Base-by-base conservation (phyloP, 352 stramenopile genomes). In the Phytophthora multivora region DNA sequence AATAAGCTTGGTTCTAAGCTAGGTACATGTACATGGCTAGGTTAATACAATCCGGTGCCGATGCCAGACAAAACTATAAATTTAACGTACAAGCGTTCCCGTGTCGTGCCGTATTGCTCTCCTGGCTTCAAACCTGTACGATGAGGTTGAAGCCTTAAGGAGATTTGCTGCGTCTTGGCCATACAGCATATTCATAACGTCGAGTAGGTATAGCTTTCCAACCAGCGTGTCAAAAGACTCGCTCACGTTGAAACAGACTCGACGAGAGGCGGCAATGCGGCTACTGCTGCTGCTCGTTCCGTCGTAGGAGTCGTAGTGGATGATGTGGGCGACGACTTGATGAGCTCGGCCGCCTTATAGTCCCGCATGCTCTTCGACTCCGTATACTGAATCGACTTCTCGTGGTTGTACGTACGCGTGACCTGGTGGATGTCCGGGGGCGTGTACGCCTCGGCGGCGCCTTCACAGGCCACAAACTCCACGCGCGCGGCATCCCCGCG, bases 321-420 rank as follows among this genome's bases (percentile, higher is more conserved):
- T 8, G 64, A 68, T 39, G 54, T 66, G 26, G 66, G 66, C 28
- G 73, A 78, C 55, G 40, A 67, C 49, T 79, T 87, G 31, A 64
- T 64, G 47, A 78, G 60, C 39, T 74, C 72, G 28, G 71, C 71
- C 33, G 67, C 68, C 51, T 93, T 79, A 71, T 91, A 91, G 66
- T 90, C 84, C 33, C 77, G 79, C 80, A 90, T 89, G 49, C 82
- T 93, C 42, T 77, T 75, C 41, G 84, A 93, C 53, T 90, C 76
- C n/a, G 86, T 88, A 55, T 83, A 68, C 53, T 78, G 70, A 36
- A 90, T 78, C 10, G 72, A 77, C 30, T 74, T 75, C 33, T 88
- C 69, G 66, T 93, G 81, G 55, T 93, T 90, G 73, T 80, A 93
- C 21, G 76, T 75, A 30, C 84, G 82, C 25, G 84, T 86, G 59